Evolutionary conservation across 1,139 yeast genomes (phyloP).

Genomic region (Nakaseomyces nivariensis): DNA sequence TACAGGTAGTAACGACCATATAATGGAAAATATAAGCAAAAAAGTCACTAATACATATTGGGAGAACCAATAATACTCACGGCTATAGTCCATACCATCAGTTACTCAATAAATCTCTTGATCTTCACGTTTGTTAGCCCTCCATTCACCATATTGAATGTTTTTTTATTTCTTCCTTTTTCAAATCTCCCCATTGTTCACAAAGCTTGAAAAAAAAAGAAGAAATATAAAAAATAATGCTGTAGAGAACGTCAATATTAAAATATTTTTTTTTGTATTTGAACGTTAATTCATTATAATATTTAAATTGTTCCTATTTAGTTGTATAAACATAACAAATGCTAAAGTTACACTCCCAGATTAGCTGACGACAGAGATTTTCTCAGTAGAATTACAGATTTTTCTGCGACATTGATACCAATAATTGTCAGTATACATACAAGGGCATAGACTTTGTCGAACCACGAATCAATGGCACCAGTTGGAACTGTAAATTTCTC

Average conservation of each 20-base stretch:
- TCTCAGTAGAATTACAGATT: neutral
- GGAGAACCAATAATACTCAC: conserved; percentile 4
- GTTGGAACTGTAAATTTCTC: conserved; percentile 32
- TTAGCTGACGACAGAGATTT: neutral
- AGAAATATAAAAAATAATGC: too few species aligned
- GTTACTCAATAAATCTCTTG: neutral
- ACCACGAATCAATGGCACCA: conserved; percentile 65
- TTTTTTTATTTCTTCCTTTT: too few species aligned
- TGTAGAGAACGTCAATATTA: too few species aligned
- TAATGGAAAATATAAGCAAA: neutral
- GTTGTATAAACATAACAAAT: neutral
- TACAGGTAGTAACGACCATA: conserved; percentile 1
- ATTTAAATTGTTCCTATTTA: too few species aligned
- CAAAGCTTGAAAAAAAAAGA: too few species aligned
- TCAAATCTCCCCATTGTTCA: neutral
- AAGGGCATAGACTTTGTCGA: conserved; percentile 60
- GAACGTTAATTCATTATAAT: too few species aligned
- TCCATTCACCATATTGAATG: neutral
- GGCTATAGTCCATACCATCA: conserved; percentile 1
- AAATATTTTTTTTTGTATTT: too few species aligned
- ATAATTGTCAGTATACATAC: conserved; percentile 45
- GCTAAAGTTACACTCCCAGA: neutral
- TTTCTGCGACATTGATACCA: conserved; percentile 32
- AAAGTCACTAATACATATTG: conserved; percentile 1
- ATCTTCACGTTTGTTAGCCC: neutral